phyloP scores from a whole-genome alignment of 352 stramenopile species.

The Pythium pyrilobum region DNA sequence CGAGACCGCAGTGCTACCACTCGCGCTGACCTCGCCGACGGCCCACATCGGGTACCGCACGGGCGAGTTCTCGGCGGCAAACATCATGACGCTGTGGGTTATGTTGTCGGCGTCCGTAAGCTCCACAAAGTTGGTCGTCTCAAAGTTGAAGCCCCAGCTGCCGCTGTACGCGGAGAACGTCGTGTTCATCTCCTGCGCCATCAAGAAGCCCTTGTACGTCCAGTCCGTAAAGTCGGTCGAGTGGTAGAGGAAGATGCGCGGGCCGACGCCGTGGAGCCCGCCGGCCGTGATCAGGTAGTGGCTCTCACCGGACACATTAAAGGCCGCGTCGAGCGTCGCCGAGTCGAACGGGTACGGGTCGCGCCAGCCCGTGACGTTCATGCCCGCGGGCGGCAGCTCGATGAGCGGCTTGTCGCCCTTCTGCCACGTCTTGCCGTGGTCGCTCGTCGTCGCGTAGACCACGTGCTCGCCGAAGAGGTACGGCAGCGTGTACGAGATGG shows the following conservation, averaged over 20 bases:
- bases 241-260: constrained; percentile 65
- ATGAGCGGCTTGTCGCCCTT: constrained; percentile 47
- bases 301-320: constrained; percentile 26
- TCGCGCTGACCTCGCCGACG: constrained; percentile 28
- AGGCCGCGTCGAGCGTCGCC: constrained; percentile 37
- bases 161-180: constrained; percentile 53
- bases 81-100: constrained; percentile 60
- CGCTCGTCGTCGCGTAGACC: constrained; percentile 50
- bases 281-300: constrained; percentile 56
- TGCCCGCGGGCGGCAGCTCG: constrained; percentile 32
- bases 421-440: constrained; percentile 57
- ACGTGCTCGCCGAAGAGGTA: constrained; percentile 71
- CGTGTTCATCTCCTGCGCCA: constrained; percentile 54
- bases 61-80: constrained; percentile 43
- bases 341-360: constrained; percentile 62
- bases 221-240: constrained; percentile 53
- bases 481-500: constrained; percentile 40
- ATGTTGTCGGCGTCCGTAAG: constrained; percentile 50
- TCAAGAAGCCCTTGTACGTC: constrained; percentile 60
- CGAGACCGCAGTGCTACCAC: constrained; percentile 9
- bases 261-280: constrained; percentile 42
- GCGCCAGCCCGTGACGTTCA: constrained; percentile 63
- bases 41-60: constrained; percentile 63
- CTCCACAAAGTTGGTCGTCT: constrained; percentile 61
- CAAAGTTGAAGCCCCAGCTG: constrained; percentile 62